These are phyloP conservation scores for Jacaranda copaia DNA, from an alignment of 257 asterid genomes.

Conservation along the genomic window DNA sequence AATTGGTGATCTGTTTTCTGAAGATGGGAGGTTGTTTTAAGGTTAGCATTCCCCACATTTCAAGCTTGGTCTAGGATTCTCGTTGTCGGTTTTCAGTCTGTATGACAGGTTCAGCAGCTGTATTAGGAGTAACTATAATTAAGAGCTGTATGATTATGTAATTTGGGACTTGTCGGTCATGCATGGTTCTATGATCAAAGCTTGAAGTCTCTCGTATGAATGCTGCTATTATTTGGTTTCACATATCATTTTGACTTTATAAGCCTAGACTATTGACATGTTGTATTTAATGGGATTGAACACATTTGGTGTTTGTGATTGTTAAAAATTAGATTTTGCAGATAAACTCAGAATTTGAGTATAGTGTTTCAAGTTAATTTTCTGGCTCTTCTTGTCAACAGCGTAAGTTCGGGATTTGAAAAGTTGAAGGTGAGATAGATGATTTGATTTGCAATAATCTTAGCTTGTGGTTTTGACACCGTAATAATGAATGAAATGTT, in stretches of 20 bases:
- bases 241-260: background rate
- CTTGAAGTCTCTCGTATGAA: background rate
- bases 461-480: no score
- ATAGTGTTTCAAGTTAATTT: no score
- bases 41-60: constrained; percentile 33
- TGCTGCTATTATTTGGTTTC: constrained; percentile 6
- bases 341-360: no score
- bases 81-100: constrained; percentile 12
- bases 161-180: constrained; percentile 24
- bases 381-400: no score
- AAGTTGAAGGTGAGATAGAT: no score
- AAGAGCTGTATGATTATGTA: constrained; percentile 44
- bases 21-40: constrained; percentile 37
- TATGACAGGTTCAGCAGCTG: constrained; percentile 31
- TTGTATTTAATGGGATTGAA: background rate
- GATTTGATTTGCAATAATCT: no score
- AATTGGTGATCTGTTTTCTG: constrained; percentile 30
- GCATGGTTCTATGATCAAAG: constrained; percentile 29
- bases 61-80: constrained; percentile 29
- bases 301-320: no score
- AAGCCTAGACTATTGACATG: background rate
- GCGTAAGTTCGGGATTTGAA: no score
- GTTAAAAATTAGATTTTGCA: no score
- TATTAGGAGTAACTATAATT: constrained; percentile 34
- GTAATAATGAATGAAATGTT: no score